Base-by-base conservation (phyloP, 805 yeast species). In the Nakazawaea wyomingensis region DNA sequence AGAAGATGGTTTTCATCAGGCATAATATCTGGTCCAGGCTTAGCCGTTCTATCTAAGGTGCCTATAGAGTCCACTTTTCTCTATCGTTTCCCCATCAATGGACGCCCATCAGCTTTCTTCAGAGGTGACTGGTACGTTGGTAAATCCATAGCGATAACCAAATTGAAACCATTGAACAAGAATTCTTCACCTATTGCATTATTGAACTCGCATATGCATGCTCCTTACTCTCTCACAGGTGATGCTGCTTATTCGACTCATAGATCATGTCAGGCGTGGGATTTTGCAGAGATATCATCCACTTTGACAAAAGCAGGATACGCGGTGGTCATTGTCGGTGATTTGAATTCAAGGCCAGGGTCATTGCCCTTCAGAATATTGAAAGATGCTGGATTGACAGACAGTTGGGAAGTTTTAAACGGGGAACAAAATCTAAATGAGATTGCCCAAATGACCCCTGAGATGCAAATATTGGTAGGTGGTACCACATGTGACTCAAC, bases 61-160 rank as follows among this genome's bases (percentile, higher is more conserved):
- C 96, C 97, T 3, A 88, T 93, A 29, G 82, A 73, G 38, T 76
- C 80, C 13, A 78, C 96, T 0, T 85, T 84, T 56, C 61, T 93
- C 37, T 84, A 85, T 56, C 67, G 95, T 17, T 93, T 87, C 56
- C 95, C 97, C 0, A 76, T 93, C 48, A 93, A 91, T 60, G 99
- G 99, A 2, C 69, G 96, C 40, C 96, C 98, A 2, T 78, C 88
- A 33, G 99, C 99, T 0, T 82, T 93, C 50, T 83, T 78, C 66
- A 68, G 98, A 46, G 99, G 99, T 29, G 99, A 93, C 60, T 93
- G 97, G 96, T 87, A 77, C 51, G 99, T 93, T 18, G 99, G 99
- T 7, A 93, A 93, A 58, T 75, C 91, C 7, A 76, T 88, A 16
- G 84, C 95, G 1, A 78, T 88, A 3, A 84, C 95, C 0, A 61